Evolutionary conservation across 2,329 filamentous ascomycete genomes (phyloP).

Genomic region (Didymella keratinophila): DNA sequence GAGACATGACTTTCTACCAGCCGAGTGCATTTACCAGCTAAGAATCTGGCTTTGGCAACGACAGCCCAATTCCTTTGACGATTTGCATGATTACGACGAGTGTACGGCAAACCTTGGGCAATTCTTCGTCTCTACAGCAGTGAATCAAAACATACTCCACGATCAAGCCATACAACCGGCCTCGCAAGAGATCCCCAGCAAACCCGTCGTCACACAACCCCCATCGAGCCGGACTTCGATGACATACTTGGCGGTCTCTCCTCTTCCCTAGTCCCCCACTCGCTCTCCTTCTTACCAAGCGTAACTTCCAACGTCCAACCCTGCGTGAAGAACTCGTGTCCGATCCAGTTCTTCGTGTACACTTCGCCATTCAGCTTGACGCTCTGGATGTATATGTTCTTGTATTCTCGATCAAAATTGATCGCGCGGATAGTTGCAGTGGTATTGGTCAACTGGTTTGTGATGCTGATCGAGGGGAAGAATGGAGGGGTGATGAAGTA

Average conservation of each 20-base stretch:
- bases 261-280: neutral
- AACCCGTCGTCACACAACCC: neutral
- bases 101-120: too few relatives aligned
- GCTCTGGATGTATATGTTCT: neutral
- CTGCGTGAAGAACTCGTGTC: neutral
- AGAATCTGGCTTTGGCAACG: too few relatives aligned
- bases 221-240: neutral
- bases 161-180: neutral
- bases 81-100: too few relatives aligned
- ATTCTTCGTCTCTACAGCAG: too few relatives aligned
- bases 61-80: too few relatives aligned
- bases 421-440: neutral
- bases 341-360: neutral
- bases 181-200: neutral
- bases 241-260: neutral
- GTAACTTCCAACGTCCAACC: neutral
- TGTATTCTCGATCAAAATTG: neutral
- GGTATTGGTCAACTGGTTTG: neutral
- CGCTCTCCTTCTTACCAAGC: neutral
- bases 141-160: too few relatives aligned
- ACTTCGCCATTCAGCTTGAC: neutral
- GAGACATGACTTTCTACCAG: conserved; percentile 11
- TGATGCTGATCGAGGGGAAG: neutral
- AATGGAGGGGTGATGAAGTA: neutral
- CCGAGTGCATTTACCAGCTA: too few relatives aligned